Conservation (phyloP, 2,329 filamentous ascomycete genomes). For the Acrocalymma vagum region DNA sequence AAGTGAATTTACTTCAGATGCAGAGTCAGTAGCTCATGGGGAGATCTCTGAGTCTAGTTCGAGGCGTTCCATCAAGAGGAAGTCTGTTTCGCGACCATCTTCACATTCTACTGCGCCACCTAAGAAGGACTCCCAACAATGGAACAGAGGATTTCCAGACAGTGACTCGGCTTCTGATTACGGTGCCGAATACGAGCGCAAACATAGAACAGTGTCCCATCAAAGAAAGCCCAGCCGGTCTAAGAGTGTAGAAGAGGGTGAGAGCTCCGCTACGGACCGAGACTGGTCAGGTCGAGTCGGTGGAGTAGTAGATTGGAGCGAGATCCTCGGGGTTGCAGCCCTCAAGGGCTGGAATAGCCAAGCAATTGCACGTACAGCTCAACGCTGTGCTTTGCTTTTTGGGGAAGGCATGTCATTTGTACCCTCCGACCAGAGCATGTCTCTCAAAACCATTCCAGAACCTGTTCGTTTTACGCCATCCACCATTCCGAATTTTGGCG, state of each 20-base stretch:
- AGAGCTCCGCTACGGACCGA: slow-evolving; percentile 16
- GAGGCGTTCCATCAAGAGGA: slow-evolving; percentile 21
- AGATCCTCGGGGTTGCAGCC: slow-evolving; percentile 81
- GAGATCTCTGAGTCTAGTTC: slow-evolving; percentile 17
- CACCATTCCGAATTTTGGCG: slow-evolving; percentile 25
- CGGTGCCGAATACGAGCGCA: slow-evolving; percentile 30
- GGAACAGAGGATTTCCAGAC: slow-evolving; percentile 38
- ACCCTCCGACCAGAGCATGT: slow-evolving; percentile 57
- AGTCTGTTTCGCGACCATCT: slow-evolving; percentile 5
- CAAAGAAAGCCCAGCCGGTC: slow-evolving; percentile 23
- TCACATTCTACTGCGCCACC: background rate
- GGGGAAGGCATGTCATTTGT: slow-evolving; percentile 73
- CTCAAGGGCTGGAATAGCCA: slow-evolving; percentile 72
- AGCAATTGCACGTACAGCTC: slow-evolving; percentile 73
- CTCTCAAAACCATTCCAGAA: slow-evolving; percentile 27
- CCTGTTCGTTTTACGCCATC: slow-evolving; percentile 47
- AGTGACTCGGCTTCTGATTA: slow-evolving; percentile 53
- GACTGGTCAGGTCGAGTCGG: slow-evolving; percentile 18
- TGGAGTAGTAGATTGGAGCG: slow-evolving; percentile 75
- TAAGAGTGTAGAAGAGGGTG: slow-evolving; percentile 12
- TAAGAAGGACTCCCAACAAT: slow-evolving; percentile 3
- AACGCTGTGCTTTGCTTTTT: slow-evolving; percentile 80
- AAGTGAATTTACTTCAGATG: slow-evolving; percentile 38
- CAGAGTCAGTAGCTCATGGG: too few relatives aligned
- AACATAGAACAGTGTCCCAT: background rate